These are phyloP conservation scores for Herpetomonas muscarum DNA, from an alignment of 208 protist species.

Conservation along the genomic window DNA sequence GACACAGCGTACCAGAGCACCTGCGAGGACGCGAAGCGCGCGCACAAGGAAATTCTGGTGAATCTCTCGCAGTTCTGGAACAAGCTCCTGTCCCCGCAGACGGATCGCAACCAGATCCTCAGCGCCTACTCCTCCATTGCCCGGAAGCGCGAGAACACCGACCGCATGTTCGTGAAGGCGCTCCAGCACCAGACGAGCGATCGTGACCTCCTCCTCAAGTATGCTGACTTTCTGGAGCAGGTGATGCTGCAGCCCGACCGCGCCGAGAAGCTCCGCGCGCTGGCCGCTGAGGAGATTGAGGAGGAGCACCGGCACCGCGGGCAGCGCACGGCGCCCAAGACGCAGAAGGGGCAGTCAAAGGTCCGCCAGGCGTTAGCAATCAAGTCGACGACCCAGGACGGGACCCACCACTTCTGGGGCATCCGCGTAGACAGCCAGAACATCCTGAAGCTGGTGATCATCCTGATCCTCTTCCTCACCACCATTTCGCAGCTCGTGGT, in stretches of 20 bases:
- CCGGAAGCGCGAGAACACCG: conserved; percentile 4
- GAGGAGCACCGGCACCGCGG: background rate
- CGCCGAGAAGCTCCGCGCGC: conserved; percentile 8
- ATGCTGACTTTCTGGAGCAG: conserved; percentile 24
- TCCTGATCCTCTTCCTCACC: conserved; percentile 3
- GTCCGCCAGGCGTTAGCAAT: background rate
- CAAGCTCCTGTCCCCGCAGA: conserved; percentile 17
- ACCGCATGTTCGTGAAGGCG: conserved; percentile 11
- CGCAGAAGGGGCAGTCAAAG: background rate
- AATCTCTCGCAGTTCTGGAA: conserved; percentile 20
- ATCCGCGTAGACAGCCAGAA: conserved; percentile 6
- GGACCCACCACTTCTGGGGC: conserved; percentile 3
- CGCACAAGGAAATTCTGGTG: conserved; percentile 25
- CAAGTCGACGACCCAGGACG: background rate
- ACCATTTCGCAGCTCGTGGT: conserved; percentile 4
- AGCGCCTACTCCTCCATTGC: conserved; percentile 6
- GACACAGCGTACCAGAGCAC: conserved; percentile 16
- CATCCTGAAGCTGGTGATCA: conserved; percentile 2
- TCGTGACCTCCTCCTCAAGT: conserved; percentile 17
- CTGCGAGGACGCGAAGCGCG: conserved; percentile 15
- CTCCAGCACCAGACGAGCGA: conserved; percentile 18
- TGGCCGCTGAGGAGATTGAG: conserved; percentile 13
- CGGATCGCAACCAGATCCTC: conserved; percentile 13
- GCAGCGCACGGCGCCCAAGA: background rate
- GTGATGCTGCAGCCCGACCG: conserved; percentile 22